These are phyloP conservation scores for Fusarium lyarnte DNA, from an alignment of 2,329 filamentous ascomycete species.

Conservation along the genomic window DNA sequence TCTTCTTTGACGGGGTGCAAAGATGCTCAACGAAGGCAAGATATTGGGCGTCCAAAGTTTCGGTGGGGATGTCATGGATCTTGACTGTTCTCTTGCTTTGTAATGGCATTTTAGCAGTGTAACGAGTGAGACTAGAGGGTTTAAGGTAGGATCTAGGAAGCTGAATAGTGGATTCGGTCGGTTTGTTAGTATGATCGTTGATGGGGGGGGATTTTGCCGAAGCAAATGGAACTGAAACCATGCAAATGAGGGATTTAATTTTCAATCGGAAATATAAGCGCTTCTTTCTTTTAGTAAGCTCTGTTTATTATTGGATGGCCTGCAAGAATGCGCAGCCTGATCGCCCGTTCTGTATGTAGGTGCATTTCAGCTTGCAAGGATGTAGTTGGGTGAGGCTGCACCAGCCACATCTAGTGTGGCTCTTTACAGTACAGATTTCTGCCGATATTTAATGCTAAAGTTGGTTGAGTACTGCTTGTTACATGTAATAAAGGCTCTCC, in stretches of 20 bases:
- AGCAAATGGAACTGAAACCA: background rate
- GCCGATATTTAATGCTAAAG: background rate
- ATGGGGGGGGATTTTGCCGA: rapidly evolving
- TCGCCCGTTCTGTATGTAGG: background rate
- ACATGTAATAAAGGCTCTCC: rapidly evolving
- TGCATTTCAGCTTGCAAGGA: background rate
- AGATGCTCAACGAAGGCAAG: background rate
- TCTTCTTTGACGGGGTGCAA: rapidly evolving
- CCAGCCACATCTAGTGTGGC: background rate
- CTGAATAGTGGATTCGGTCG: background rate
- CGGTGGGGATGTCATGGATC: background rate
- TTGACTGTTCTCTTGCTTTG: background rate
- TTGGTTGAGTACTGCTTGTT: rapidly evolving
- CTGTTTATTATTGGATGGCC: background rate
- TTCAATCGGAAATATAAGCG: background rate
- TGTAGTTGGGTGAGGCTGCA: background rate
- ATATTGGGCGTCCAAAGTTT: background rate
- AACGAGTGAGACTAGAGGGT: rapidly evolving
- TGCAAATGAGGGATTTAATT: background rate
- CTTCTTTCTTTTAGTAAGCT: background rate
- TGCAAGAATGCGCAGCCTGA: background rate
- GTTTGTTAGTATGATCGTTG: too few species aligned
- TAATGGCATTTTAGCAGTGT: background rate
- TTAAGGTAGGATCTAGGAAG: background rate
- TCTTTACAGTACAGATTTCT: background rate